A percentile compares a stretch with the other conserved stretches of the same genome.
phyloP scores from a whole-genome alignment of 163 green algal genomes.

The Chloromonas sp. region DNA sequence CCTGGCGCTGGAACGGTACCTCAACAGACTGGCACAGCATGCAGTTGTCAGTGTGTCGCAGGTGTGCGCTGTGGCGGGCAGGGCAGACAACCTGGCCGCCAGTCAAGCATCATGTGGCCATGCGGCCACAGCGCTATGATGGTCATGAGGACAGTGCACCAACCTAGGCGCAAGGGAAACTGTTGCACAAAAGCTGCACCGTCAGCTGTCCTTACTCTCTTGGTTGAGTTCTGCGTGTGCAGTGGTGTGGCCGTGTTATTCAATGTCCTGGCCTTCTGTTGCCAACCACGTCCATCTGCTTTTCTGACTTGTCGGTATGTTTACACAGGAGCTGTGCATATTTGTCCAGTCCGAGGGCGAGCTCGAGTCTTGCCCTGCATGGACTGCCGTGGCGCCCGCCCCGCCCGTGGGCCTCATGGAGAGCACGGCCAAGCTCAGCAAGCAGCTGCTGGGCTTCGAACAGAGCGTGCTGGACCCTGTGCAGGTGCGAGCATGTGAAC shows the following conservation, averaged over 20 bases:
- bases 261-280: too few relatives aligned
- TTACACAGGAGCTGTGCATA: slow-evolving; percentile 45
- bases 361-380: slow-evolving; percentile 33
- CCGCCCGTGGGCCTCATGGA: slow-evolving; percentile 36
- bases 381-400: slow-evolving; percentile 36
- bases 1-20: slow-evolving; percentile 49
- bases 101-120: not conserved
- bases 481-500: not conserved
- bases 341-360: slow-evolving; percentile 56
- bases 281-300: too few relatives aligned
- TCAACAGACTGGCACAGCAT: slow-evolving; percentile 47
- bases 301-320: too few relatives aligned
- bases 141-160: too few relatives aligned
- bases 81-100: not conserved
- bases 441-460: slow-evolving; percentile 54
- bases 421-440: slow-evolving; percentile 40
- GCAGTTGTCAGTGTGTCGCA: slow-evolving; percentile 10
- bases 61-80: not conserved
- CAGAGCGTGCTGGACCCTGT: slow-evolving; percentile 9
- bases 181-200: too few relatives aligned
- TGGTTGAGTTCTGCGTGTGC: too few relatives aligned
- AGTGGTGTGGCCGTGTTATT: too few relatives aligned
- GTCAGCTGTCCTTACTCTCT: too few relatives aligned
- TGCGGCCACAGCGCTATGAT: too few relatives aligned
- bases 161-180: too few relatives aligned